Evolutionary conservation across 805 yeast genomes (phyloP), one percentile per base, ranked within the genome.

Genomic region (Hanseniaspora thailandica): DNA sequence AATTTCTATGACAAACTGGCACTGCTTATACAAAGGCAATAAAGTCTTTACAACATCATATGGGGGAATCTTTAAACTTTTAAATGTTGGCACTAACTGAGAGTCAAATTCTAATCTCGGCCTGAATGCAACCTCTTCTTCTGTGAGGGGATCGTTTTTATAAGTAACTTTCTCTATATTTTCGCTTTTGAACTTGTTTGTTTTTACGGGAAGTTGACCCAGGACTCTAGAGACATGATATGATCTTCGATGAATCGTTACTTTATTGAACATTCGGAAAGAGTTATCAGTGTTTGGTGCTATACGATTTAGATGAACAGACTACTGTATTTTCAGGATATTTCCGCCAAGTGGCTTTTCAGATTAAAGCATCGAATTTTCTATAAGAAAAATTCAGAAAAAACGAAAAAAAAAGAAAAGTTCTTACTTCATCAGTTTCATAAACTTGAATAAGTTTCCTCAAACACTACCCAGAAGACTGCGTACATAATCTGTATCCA

Each of bases 51-150:
- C 69, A 0, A 96, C 95, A 56, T 79, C 81, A 56, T 80, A 78
- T 61, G 90, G 97, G 63, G 89, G 97, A 12, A 97, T 96, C 60
- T 86, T 86, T 68, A 87, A 87, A 64, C 85, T 88, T 1, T 93
- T 80, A 20, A 83, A 67, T 0, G 80, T 72, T 13, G 88, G 76
- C 48, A 78, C 77, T 13, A 23, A 8, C 63, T 84, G 84, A 13
- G 75, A 72, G 1, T 96, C 96, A 60, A 89, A 89, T n/a, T 66
- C 63, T 34, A 69, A 61, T 48, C 97, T 68, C 0, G 97, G 96
- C 13, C 74, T 63, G 62, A 87, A 87, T 22, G 52, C 56, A 2
- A 15, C 15, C n/a, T 44, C 49, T 22, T 28, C 30, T 15, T 35
- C 31, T 4, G 48, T 26, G 13, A 45, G 33, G 13, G 26, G 28